Percentiles rank a stretch among this genome's conserved stretches.
These are phyloP conservation scores for Colletotrichum abscissum DNA, from an alignment of 2,329 filamentous ascomycete species.

Conservation along the genomic window DNA sequence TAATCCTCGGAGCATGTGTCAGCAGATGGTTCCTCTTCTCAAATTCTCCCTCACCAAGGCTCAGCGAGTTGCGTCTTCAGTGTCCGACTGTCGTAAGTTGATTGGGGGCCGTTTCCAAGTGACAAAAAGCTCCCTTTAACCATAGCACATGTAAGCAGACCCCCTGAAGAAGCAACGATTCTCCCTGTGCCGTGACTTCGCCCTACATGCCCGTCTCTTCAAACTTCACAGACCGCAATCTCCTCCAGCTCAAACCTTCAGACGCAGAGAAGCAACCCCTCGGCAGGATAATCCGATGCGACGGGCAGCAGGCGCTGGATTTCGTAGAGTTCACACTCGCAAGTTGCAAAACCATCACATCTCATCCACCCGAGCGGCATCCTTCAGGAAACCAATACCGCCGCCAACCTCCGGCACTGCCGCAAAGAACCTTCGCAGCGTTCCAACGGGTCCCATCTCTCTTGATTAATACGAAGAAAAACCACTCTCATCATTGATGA, in stretches of 20 bases:
- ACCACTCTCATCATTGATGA: neutral
- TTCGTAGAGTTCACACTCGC: too few species aligned
- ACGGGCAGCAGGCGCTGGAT: neutral
- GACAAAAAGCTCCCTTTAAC: neutral
- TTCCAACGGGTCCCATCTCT: slow-evolving; percentile 25
- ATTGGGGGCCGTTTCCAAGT: slow-evolving; percentile 16
- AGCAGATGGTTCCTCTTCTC: neutral
- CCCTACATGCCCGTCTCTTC: slow-evolving; percentile 17
- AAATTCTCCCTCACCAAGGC: neutral
- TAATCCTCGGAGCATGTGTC: slow-evolving; percentile 15
- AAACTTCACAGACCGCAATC: slow-evolving; percentile 1
- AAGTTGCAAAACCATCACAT: neutral
- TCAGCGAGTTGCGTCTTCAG: neutral
- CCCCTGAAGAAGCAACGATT: slow-evolving; percentile 22
- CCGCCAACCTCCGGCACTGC: slow-evolving; percentile 12
- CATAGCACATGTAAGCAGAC: neutral
- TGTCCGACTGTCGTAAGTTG: slow-evolving; percentile 6
- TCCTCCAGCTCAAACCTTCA: neutral
- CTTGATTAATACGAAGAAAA: slow-evolving; percentile 31
- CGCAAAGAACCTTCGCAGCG: slow-evolving; percentile 16
- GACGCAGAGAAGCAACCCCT: slow-evolving; percentile 5
- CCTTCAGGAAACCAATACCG: slow-evolving; percentile 4
- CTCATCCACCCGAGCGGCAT: neutral
- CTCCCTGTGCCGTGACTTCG: slow-evolving; percentile 9
- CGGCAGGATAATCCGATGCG: neutral